Conservation (phyloP, 768 basidiomycete genomes). For the Sutorius australiensis region DNA sequence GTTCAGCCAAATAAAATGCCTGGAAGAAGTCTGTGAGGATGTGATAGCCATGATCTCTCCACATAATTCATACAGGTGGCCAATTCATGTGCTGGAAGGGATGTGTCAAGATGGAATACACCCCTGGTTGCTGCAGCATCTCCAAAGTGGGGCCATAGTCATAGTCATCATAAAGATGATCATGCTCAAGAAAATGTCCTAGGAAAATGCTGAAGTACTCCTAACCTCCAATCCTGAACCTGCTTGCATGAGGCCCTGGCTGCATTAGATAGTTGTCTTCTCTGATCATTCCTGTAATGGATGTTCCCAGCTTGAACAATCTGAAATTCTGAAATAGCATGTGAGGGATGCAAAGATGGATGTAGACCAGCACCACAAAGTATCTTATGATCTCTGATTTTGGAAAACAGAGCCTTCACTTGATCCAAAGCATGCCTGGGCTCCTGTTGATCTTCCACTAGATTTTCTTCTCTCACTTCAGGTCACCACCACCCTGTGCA, state of each 20-base stretch:
- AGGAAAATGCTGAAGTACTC: background rate
- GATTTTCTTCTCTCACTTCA: too few relatives aligned
- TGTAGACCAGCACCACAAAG: background rate
- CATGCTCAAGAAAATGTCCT: background rate
- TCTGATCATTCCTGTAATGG: too few relatives aligned
- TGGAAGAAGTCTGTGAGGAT: slow-evolving; percentile 4
- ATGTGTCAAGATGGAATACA: background rate
- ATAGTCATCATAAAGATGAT: slow-evolving; percentile 3
- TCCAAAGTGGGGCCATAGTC: slow-evolving; percentile 7
- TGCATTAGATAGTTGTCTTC: background rate
- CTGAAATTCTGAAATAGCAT: background rate
- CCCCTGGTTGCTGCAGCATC: slow-evolving; percentile 3
- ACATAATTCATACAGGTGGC: slow-evolving; percentile 6
- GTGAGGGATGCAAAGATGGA: background rate
- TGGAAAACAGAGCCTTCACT: background rate
- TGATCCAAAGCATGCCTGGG: background rate
- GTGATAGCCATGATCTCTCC: slow-evolving; percentile 7
- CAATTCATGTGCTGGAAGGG: background rate
- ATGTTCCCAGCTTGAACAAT: too few relatives aligned
- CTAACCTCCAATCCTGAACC: background rate
- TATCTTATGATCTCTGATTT: background rate
- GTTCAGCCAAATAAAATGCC: slow-evolving; percentile 2
- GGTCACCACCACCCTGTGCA: too few relatives aligned
- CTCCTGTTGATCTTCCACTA: background rate
- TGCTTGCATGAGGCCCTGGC: background rate